A percentile compares a stretch with the other conserved stretches of the same genome.
These are phyloP conservation scores for Asterochloris sp. DNA, from an alignment of 139 green algal species.

Conservation along the genomic window DNA sequence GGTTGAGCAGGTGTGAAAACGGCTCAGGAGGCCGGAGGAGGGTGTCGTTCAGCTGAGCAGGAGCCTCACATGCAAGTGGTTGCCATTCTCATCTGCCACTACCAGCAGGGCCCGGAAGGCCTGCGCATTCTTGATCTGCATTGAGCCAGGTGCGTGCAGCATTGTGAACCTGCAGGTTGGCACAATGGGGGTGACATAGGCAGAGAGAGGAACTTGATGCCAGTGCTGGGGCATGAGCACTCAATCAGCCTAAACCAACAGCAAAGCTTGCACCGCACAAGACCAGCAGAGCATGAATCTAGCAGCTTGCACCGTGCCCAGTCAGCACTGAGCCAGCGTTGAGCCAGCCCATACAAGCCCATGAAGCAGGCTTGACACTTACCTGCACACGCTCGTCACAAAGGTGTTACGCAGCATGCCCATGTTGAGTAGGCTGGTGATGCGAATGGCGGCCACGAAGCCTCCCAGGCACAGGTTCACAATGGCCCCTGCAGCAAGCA, in stretches of 20 bases:
- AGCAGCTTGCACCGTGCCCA: no score
- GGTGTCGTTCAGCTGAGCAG: neutral
- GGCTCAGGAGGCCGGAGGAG: no score
- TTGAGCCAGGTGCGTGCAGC: constrained; percentile 64
- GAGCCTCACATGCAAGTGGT: constrained; percentile 60
- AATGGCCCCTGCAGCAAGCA: constrained; percentile 16
- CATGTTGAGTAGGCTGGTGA: constrained; percentile 79
- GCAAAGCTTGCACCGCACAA: constrained; percentile 17
- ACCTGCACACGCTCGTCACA: constrained; percentile 39
- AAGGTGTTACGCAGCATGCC: constrained; percentile 84
- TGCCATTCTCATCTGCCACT: constrained; percentile 67
- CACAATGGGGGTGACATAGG: no score
- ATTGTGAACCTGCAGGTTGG: constrained; percentile 39
- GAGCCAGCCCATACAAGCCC: no score
- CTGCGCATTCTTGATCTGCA: constrained; percentile 85
- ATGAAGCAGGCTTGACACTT: no score
- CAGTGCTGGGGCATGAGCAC: no score
- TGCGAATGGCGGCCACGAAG: constrained; percentile 51
- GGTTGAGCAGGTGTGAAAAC: no score
- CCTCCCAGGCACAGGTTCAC: constrained; percentile 69
- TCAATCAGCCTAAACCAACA: no score
- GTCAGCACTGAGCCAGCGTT: no score
- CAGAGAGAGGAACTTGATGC: no score
- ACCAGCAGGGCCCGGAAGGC: constrained; percentile 74
- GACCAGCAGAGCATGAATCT: no score